A percentile compares a stretch with the other conserved stretches of the same genome.
These are phyloP conservation scores for Cronartium ribicola DNA, from an alignment of 1,284 basidiomycete genomes.

Conservation along the genomic window DNA sequence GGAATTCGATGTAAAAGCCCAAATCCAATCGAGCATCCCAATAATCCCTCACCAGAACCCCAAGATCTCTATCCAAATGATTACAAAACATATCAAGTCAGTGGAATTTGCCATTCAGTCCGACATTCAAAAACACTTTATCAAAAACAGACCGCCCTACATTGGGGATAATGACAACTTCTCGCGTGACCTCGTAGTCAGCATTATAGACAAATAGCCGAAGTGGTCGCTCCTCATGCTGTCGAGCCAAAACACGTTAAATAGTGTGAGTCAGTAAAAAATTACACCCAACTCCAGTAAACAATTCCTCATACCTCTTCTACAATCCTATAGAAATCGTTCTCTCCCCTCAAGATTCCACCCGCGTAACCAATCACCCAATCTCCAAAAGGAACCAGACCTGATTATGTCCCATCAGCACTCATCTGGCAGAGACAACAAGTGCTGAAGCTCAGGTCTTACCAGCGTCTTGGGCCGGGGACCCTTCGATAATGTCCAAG, in stretches of 20 bases:
- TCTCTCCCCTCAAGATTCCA: slow-evolving; percentile 82
- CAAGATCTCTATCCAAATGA: slow-evolving; percentile 64
- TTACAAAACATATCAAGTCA: not conserved
- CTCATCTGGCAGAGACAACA: not conserved
- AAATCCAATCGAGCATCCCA: slow-evolving; percentile 82
- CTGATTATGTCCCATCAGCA: slow-evolving; percentile 49
- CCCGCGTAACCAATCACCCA: slow-evolving; percentile 93
- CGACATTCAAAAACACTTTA: not conserved
- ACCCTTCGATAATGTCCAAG: slow-evolving; percentile 89
- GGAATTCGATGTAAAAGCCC: slow-evolving; percentile 87
- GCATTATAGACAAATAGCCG: slow-evolving; percentile 93
- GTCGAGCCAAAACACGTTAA: slow-evolving; percentile 10
- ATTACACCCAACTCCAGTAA: slow-evolving; percentile 40
- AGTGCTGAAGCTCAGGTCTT: slow-evolving; percentile 12
- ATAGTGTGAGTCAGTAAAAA: not conserved
- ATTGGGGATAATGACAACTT: slow-evolving; percentile 88
- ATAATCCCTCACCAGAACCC: slow-evolving; percentile 79
- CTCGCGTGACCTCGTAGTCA: slow-evolving; percentile 76
- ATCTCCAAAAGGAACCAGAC: slow-evolving; percentile 79
- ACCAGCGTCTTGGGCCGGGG: slow-evolving; percentile 78
- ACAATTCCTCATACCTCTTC: slow-evolving; percentile 64
- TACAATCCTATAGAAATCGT: slow-evolving; percentile 93
- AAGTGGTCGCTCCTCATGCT: slow-evolving; percentile 89
- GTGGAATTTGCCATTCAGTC: not conserved
- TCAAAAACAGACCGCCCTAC: slow-evolving; percentile 1